Percentiles rank a stretch among this genome's conserved stretches.
phyloP scores from a whole-genome alignment of 2,329 filamentous ascomycete species.

The Phaeoacremonium minimum region DNA sequence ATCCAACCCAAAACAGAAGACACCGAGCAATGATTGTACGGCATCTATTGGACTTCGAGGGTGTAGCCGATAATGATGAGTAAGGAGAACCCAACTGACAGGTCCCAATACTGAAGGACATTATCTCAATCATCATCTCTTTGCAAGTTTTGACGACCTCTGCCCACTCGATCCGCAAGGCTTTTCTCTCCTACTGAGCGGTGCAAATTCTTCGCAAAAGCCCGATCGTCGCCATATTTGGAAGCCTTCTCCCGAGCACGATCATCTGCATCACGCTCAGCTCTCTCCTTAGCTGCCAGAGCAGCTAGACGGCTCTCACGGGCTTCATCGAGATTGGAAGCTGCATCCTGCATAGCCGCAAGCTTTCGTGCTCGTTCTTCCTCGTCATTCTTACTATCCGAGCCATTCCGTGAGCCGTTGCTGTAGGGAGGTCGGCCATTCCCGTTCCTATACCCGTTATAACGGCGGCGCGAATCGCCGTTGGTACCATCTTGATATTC shows the following conservation, averaged over 20 bases:
- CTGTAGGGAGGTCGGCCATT: conserved; percentile 10
- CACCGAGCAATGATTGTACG: too few relatives aligned
- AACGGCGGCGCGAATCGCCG: not conserved
- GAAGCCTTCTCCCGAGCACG: conserved; percentile 51
- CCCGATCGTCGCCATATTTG: conserved; percentile 58
- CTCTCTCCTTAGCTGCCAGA: conserved; percentile 61
- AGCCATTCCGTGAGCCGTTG: conserved; percentile 13
- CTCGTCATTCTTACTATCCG: conserved; percentile 28
- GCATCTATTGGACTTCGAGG: too few relatives aligned
- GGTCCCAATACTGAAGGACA: too few relatives aligned
- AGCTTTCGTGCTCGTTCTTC: conserved; percentile 63
- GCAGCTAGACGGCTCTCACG: conserved; percentile 64
- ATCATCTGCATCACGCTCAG: conserved; percentile 64
- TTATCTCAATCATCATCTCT: conserved; percentile 40
- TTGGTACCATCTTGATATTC: conserved; percentile 15
- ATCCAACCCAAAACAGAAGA: too few relatives aligned
- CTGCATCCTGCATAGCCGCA: conserved; percentile 70
- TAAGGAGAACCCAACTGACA: too few relatives aligned
- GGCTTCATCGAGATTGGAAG: conserved; percentile 65
- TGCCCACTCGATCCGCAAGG: conserved; percentile 47
- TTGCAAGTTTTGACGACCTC: conserved; percentile 38
- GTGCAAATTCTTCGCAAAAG: conserved; percentile 62
- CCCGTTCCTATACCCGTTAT: not conserved
- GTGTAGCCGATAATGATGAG: too few relatives aligned
- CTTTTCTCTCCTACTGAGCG: conserved; percentile 50